phyloP scores from a whole-genome alignment of 768 basidiomycete species.

The Symmetrospora coprosmae region DNA sequence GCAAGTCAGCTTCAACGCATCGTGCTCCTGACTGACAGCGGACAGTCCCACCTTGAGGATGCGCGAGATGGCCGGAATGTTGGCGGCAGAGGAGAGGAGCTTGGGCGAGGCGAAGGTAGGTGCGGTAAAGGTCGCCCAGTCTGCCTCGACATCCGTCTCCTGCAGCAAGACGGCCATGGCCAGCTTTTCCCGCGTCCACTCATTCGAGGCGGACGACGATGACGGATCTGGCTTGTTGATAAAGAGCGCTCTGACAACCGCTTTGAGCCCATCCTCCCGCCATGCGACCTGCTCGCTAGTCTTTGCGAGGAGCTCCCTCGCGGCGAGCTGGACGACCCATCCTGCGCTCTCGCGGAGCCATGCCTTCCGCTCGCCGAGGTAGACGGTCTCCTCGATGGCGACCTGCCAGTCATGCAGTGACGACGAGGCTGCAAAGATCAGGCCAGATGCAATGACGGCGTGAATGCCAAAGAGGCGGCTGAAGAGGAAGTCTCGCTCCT shows the following conservation, averaged over 20 bases:
- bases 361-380: slow-evolving; percentile 8
- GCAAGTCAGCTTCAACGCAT: neutral
- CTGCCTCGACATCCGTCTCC: slow-evolving; percentile 39
- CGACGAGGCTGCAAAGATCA: slow-evolving; percentile 40
- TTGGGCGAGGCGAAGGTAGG: slow-evolving; percentile 58
- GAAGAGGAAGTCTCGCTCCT: slow-evolving; percentile 83
- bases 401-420: slow-evolving; percentile 13
- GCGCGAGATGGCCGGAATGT: slow-evolving; percentile 56
- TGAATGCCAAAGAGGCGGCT: slow-evolving; percentile 82
- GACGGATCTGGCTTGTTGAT: slow-evolving; percentile 34
- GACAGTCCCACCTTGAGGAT: slow-evolving; percentile 68
- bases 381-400: slow-evolving; percentile 7
- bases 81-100: slow-evolving; percentile 52
- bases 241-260: slow-evolving; percentile 46
- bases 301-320: slow-evolving; percentile 21
- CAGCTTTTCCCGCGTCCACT: slow-evolving; percentile 80
- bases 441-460: slow-evolving; percentile 67
- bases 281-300: slow-evolving; percentile 46
- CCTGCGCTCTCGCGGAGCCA: slow-evolving; percentile 44
- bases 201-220: slow-evolving; percentile 33
- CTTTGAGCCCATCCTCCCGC: slow-evolving; percentile 52
- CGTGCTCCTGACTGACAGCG: too few species aligned
- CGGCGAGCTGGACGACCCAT: slow-evolving; percentile 39
- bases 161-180: slow-evolving; percentile 64
- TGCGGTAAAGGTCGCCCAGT: slow-evolving; percentile 53